Percentiles rank a stretch among this genome's conserved stretches.
Conservation (phyloP, 2,329 filamentous ascomycete species). For the Drechslera avenae region DNA sequence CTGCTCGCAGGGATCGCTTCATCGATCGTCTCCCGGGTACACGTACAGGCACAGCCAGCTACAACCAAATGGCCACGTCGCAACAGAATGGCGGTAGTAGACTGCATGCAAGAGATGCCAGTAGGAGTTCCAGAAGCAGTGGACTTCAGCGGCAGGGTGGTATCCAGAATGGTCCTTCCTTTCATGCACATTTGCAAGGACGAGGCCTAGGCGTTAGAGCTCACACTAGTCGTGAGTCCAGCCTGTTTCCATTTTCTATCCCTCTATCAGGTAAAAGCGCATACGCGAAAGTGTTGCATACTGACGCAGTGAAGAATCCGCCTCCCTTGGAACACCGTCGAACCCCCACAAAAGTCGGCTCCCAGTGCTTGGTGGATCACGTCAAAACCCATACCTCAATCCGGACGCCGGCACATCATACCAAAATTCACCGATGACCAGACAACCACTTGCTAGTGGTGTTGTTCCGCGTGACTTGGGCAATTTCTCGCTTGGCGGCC, state of each 20-base stretch:
- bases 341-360: slow-evolving; percentile 35
- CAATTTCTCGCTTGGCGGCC: slow-evolving; percentile 39
- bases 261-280: too few relatives aligned
- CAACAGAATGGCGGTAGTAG: slow-evolving; percentile 21
- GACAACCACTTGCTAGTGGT: slow-evolving; percentile 40
- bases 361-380: slow-evolving; percentile 35
- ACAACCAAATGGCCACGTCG: slow-evolving; percentile 22
- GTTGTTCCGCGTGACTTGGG: slow-evolving; percentile 19
- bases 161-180: slow-evolving; percentile 23
- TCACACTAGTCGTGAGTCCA: slow-evolving; percentile 30
- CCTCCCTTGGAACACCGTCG: slow-evolving; percentile 34
- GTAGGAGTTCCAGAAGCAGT: slow-evolving; percentile 35
- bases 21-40: slow-evolving; percentile 39
- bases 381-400: slow-evolving; percentile 30
- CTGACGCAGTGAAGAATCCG: slow-evolving; percentile 29
- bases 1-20: slow-evolving; percentile 35
- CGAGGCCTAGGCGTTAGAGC: slow-evolving; percentile 19
- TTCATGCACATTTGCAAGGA: slow-evolving; percentile 29
- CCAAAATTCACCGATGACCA: slow-evolving; percentile 38
- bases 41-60: slow-evolving; percentile 30
- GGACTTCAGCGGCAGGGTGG: slow-evolving; percentile 26
- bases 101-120: slow-evolving; percentile 26
- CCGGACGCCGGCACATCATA: slow-evolving; percentile 27
- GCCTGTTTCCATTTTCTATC: not conserved
- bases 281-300: not conserved